These are phyloP conservation scores for Wickerhamiella alocasiicola DNA, from an alignment of 805 yeast species.

Conservation along the genomic window DNA sequence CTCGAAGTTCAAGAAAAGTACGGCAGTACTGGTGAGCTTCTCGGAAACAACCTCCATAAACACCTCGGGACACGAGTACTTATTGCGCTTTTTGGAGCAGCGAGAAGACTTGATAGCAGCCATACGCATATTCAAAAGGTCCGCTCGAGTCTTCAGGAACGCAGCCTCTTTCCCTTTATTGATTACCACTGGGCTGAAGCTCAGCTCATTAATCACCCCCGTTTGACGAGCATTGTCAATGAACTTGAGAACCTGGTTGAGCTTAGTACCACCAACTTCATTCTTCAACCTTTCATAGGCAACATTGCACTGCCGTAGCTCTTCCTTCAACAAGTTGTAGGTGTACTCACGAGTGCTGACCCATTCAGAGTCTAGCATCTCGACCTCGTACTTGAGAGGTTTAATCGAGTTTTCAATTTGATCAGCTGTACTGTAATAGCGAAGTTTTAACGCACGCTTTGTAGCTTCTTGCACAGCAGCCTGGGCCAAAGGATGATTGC, in stretches of 20 bases:
- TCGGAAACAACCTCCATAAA: conserved; percentile 86
- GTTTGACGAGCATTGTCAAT: conserved; percentile 24
- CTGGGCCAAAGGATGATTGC: conserved; percentile 77
- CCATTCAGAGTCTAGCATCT: conserved; percentile 95
- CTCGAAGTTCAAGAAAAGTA: conserved; percentile 85
- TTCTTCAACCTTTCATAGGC: conserved; percentile 47
- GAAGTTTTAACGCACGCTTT: conserved; percentile 55
- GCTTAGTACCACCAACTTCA: conserved; percentile 71
- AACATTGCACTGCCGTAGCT: conserved; percentile 64
- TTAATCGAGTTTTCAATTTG: conserved; percentile 97
- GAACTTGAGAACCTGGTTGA: conserved; percentile 71
- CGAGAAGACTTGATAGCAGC: conserved; percentile 60
- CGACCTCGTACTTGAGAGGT: conserved; percentile 95
- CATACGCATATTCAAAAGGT: conserved; percentile 60
- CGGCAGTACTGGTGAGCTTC: conserved; percentile 85
- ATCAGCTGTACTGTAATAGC: conserved; percentile 87
- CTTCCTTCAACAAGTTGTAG: conserved; percentile 62
- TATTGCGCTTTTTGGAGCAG: conserved; percentile 68
- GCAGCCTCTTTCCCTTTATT: conserved; percentile 74
- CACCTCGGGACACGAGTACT: conserved; percentile 87
- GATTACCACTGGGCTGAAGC: conserved; percentile 59
- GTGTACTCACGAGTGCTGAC: conserved; percentile 66
- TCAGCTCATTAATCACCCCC: conserved; percentile 11
- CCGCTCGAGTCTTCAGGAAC: conserved; percentile 62
- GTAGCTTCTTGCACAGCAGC: conserved; percentile 79